Percentiles rank a stretch among this genome's conserved stretches.
Conservation (phyloP, 371 early-diverging fungal genomes). For the Thermomucor indicae-seudaticae region DNA sequence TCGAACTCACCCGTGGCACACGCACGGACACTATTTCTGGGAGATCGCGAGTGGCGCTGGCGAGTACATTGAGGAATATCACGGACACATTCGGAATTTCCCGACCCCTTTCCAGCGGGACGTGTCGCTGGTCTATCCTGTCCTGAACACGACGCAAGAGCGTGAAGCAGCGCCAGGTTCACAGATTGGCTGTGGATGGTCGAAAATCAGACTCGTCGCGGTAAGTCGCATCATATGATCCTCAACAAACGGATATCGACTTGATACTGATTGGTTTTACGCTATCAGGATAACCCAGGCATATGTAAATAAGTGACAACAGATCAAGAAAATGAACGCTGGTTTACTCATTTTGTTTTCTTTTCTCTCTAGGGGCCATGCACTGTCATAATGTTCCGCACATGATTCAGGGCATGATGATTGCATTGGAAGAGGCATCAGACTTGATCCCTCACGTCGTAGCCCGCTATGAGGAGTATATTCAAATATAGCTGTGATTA, state of each 20-base stretch:
- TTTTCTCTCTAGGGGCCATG: slow-evolving; percentile 18
- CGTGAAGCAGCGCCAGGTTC: neutral
- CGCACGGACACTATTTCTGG: slow-evolving; percentile 43
- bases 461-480: no score
- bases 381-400: slow-evolving; percentile 41
- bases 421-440: slow-evolving; percentile 35
- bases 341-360: neutral
- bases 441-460: slow-evolving; percentile 13
- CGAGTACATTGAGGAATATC: slow-evolving; percentile 23
- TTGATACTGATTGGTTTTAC: neutral
- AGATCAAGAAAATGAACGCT: neutral
- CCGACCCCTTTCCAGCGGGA: slow-evolving; percentile 20
- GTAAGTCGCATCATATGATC: slow-evolving; percentile 15
- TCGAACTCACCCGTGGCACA: slow-evolving; percentile 45
- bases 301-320: neutral
- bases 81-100: slow-evolving; percentile 24
- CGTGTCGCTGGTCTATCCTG: slow-evolving; percentile 31
- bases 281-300: slow-evolving; percentile 33
- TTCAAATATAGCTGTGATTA: no score
- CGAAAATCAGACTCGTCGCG: slow-evolving; percentile 31
- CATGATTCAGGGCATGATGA: slow-evolving; percentile 43
- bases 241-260: neutral
- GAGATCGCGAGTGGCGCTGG: slow-evolving; percentile 37
- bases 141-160: slow-evolving; percentile 9
- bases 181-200: slow-evolving; percentile 36